Percentiles rank a stretch among this genome's conserved stretches.
phyloP scores from a whole-genome alignment of 177 flowering plant species.

The Vitis hybrid region DNA sequence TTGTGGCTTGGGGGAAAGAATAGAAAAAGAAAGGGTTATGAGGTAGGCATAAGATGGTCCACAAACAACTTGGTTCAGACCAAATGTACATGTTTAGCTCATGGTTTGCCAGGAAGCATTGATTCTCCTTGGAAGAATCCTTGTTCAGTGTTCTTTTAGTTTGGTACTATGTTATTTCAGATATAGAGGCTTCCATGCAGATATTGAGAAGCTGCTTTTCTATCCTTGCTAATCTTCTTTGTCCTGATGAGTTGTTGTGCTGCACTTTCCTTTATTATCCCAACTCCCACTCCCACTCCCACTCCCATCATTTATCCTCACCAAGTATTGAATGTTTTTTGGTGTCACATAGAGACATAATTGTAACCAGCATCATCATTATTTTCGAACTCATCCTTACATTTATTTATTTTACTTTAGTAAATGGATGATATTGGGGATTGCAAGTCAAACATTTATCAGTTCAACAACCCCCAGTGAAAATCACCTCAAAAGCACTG shows the following conservation, averaged over 20 bases:
- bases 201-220: slow-evolving; percentile 6
- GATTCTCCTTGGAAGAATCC: slow-evolving; percentile 5
- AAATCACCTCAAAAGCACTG: too few relatives aligned
- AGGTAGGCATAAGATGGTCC: slow-evolving; percentile 2
- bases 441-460: too few relatives aligned
- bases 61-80: not conserved
- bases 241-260: not conserved
- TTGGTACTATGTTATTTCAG: not conserved
- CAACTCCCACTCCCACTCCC: too few relatives aligned
- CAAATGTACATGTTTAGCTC: slow-evolving; percentile 20
- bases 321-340: too few relatives aligned
- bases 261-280: not conserved
- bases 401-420: too few relatives aligned
- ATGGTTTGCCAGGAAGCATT: slow-evolving; percentile 8
- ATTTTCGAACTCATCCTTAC: too few relatives aligned
- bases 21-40: not conserved
- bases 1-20: not conserved
- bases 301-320: too few relatives aligned
- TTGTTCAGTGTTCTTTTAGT: slow-evolving; percentile 6
- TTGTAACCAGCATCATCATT: too few relatives aligned
- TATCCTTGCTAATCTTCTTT: not conserved
- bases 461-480: too few relatives aligned
- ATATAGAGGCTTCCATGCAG: slow-evolving; percentile 13
- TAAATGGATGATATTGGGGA: too few relatives aligned
- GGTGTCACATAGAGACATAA: too few relatives aligned